These are phyloP conservation scores for Penicillium sp. DNA, from an alignment of 2,329 filamentous ascomycete genomes.

Conservation along the genomic window DNA sequence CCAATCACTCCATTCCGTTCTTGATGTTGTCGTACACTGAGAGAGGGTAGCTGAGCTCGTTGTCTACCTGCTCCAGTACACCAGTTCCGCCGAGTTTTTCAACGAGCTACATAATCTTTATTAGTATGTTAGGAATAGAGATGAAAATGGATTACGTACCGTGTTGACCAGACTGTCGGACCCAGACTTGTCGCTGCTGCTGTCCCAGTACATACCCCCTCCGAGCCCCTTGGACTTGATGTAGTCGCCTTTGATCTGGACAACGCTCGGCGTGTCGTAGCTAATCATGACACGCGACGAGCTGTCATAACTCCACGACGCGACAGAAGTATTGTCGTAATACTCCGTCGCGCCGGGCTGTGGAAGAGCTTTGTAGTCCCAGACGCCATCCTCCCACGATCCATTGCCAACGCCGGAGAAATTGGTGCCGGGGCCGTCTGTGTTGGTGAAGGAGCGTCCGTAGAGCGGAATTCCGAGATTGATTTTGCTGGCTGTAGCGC, in stretches of 20 bases:
- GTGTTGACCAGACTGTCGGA: slow-evolving; percentile 64
- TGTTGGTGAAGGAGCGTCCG: slow-evolving; percentile 77
- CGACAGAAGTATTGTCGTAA: slow-evolving; percentile 57
- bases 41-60: slow-evolving; percentile 50
- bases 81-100: slow-evolving; percentile 27
- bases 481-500: slow-evolving; percentile 67
- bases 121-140: not conserved
- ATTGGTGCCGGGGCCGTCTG: slow-evolving; percentile 65
- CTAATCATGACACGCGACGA: slow-evolving; percentile 60
- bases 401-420: slow-evolving; percentile 70
- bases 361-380: slow-evolving; percentile 83
- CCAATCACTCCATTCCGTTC: slow-evolving; percentile 23
- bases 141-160: slow-evolving; percentile 20
- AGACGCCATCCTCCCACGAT: slow-evolving; percentile 66
- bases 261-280: slow-evolving; percentile 65
- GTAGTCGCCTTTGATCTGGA: slow-evolving; percentile 55
- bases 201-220: slow-evolving; percentile 98
- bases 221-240: slow-evolving; percentile 66
- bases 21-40: slow-evolving; percentile 53
- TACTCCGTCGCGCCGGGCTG: slow-evolving; percentile 59
- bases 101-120: slow-evolving; percentile 26
- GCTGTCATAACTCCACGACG: slow-evolving; percentile 65
- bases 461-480: slow-evolving; percentile 91
- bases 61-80: slow-evolving; percentile 44
- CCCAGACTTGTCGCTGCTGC: slow-evolving; percentile 67